phyloP scores from a whole-genome alignment of 208 protist genomes.

The Porcisia hertigi region DNA sequence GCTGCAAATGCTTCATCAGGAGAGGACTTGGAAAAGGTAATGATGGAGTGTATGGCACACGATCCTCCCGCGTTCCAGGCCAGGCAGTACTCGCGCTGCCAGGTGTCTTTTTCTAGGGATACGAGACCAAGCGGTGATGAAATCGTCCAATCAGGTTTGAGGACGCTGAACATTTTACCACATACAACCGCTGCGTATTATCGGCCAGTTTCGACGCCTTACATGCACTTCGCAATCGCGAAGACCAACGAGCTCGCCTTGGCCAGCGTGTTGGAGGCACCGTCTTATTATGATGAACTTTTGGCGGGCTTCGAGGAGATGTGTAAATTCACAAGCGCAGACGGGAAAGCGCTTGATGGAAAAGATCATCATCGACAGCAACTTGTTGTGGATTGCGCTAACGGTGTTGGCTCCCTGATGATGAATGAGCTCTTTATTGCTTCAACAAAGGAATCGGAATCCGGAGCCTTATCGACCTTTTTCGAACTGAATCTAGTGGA shows the following conservation, averaged over 20 bases:
- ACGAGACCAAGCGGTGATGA: slow-evolving; percentile 46
- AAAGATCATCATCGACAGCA: slow-evolving; percentile 15
- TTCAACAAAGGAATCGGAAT: slow-evolving; percentile 20
- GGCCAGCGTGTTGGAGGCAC: slow-evolving; percentile 5
- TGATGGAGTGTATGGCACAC: slow-evolving; percentile 36
- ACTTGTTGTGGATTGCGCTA: slow-evolving; percentile 87
- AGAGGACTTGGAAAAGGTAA: slow-evolving; percentile 43
- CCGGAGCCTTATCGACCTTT: slow-evolving; percentile 26
- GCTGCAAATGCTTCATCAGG: slow-evolving; percentile 60
- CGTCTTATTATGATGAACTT: slow-evolving; percentile 40
- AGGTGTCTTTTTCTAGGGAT: slow-evolving; percentile 44
- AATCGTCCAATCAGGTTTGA: slow-evolving; percentile 40
- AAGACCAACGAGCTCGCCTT: slow-evolving; percentile 17
- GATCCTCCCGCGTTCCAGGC: background rate
- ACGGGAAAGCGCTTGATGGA: background rate
- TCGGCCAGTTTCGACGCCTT: slow-evolving; percentile 60
- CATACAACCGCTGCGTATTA: slow-evolving; percentile 23
- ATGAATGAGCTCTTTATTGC: slow-evolving; percentile 46
- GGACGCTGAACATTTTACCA: slow-evolving; percentile 27
- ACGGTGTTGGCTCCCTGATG: slow-evolving; percentile 82
- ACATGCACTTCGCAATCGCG: slow-evolving; percentile 75
- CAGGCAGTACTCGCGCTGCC: slow-evolving; percentile 16
- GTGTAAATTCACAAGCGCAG: slow-evolving; percentile 1
- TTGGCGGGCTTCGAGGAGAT: slow-evolving; percentile 38
- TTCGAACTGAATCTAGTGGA: slow-evolving; percentile 65